These are phyloP conservation scores for Epichloe sylvatica DNA, from an alignment of 2,329 filamentous ascomycete genomes.

Conservation along the genomic window DNA sequence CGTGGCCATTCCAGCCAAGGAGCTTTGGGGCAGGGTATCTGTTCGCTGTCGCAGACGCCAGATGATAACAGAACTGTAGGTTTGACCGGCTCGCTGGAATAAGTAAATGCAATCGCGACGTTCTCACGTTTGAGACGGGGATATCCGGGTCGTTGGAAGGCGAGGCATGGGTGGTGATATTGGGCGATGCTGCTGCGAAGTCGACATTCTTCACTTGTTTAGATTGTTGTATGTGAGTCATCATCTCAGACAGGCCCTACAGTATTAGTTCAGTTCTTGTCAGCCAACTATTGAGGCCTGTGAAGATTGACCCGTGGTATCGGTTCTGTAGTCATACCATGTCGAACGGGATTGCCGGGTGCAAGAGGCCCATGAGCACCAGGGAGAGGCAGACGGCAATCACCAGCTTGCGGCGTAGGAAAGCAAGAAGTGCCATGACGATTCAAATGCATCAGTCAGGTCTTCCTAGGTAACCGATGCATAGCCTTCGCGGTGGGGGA, in stretches of 20 bases:
- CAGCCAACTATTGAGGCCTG: neutral
- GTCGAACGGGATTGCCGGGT: neutral
- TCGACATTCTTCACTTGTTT: neutral
- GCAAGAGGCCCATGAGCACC: neutral
- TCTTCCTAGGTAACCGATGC: neutral
- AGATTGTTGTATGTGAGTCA: neutral
- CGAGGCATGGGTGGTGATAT: neutral
- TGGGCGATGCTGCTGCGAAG: neutral
- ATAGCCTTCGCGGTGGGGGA: neutral
- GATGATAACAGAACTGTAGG: conserved; percentile 23
- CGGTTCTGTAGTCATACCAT: neutral
- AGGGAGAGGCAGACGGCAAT: conserved; percentile 1
- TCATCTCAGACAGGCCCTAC: neutral
- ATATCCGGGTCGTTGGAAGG: neutral
- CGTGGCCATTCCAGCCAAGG: conserved; percentile 25
- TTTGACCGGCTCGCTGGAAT: conserved; percentile 25
- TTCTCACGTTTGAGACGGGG: conserved; percentile 5
- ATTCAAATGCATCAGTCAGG: neutral
- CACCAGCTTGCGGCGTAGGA: conserved; percentile 1
- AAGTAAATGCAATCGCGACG: conserved; percentile 23
- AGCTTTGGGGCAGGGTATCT: conserved; percentile 24
- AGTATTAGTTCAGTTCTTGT: neutral
- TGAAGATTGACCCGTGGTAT: neutral
- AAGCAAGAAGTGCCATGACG: neutral
- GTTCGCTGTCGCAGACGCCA: conserved; percentile 24